Evolutionary conservation across 768 basidiomycete genomes (phyloP).

Genomic region (Sarcodon aspratus): DNA sequence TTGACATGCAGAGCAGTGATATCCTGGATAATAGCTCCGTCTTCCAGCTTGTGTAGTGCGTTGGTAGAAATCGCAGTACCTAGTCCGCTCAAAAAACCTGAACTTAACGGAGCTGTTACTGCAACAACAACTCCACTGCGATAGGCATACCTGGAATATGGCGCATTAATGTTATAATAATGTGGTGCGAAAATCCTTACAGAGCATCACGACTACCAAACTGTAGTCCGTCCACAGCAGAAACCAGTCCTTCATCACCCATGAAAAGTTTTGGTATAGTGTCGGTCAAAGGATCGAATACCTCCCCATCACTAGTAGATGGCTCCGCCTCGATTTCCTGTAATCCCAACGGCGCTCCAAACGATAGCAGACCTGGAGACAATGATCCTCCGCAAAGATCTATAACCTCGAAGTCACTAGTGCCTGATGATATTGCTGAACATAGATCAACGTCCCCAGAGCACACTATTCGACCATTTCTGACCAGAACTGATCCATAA

Average conservation of each 20-base stretch:
- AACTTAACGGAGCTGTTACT: constrained; percentile 44
- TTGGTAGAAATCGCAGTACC: constrained; percentile 51
- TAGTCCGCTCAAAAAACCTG: constrained; percentile 51
- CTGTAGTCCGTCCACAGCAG: constrained; percentile 64
- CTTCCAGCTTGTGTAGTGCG: constrained; percentile 44
- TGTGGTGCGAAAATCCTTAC: constrained; percentile 19
- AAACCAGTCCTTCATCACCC: constrained; percentile 25
- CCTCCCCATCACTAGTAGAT: constrained; percentile 43
- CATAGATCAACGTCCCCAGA: constrained; percentile 24
- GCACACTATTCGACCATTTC: constrained; percentile 44
- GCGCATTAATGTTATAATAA: no score
- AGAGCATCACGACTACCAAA: constrained; percentile 50
- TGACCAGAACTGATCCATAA: constrained; percentile 31
- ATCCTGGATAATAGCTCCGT: constrained; percentile 54
- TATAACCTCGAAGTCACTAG: constrained; percentile 25
- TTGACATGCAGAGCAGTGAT: constrained; percentile 57
- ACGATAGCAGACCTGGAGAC: constrained; percentile 50
- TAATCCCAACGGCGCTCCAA: constrained; percentile 54
- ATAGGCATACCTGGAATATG: constrained; percentile 48
- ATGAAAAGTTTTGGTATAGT: constrained; percentile 21
- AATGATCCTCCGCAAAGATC: constrained; percentile 60
- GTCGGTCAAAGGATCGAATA: constrained; percentile 31
- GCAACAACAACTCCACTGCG: constrained; percentile 63
- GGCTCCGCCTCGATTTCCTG: constrained; percentile 56
- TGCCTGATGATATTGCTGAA: constrained; percentile 9